Percentiles rank a stretch among this genome's conserved stretches.
phyloP scores from a whole-genome alignment of 371 early-diverging fungal species.

The Mucor velutinosus region DNA sequence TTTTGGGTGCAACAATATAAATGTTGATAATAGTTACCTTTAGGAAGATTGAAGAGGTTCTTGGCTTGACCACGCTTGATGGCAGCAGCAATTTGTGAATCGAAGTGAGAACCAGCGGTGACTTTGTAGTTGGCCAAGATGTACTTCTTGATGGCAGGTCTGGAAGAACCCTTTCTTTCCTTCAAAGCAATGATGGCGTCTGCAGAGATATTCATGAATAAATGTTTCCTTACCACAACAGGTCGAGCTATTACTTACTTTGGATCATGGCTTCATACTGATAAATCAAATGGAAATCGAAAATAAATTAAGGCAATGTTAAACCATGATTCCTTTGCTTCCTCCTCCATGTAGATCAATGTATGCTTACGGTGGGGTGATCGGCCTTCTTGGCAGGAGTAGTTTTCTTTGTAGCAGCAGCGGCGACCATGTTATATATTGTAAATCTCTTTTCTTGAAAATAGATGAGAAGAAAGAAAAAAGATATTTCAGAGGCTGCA shows the following conservation, averaged over 20 bases:
- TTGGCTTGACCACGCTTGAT: constrained; percentile 76
- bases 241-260: constrained; percentile 24
- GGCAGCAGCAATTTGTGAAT: constrained; percentile 68
- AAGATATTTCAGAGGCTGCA: not conserved
- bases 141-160: constrained; percentile 85
- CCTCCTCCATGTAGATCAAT: not conserved
- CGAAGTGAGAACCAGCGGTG: constrained; percentile 53
- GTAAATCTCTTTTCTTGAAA: constrained; percentile 7
- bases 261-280: constrained; percentile 58
- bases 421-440: constrained; percentile 16
- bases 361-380: constrained; percentile 50
- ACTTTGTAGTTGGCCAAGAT: constrained; percentile 77
- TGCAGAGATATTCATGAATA: constrained; percentile 10
- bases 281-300: not conserved
- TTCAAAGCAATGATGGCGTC: constrained; percentile 69
- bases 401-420: constrained; percentile 30
- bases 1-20: not conserved
- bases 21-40: constrained; percentile 48
- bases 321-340: not conserved
- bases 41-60: constrained; percentile 70
- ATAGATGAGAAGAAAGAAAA: constrained; percentile 7
- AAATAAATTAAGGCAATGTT: not conserved
- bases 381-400: constrained; percentile 50
- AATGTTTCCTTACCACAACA: not conserved
- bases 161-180: constrained; percentile 79